Base-by-base conservation (phyloP, 768 basidiomycete genomes). In the Xerocomus brunneocitrinus region DNA sequence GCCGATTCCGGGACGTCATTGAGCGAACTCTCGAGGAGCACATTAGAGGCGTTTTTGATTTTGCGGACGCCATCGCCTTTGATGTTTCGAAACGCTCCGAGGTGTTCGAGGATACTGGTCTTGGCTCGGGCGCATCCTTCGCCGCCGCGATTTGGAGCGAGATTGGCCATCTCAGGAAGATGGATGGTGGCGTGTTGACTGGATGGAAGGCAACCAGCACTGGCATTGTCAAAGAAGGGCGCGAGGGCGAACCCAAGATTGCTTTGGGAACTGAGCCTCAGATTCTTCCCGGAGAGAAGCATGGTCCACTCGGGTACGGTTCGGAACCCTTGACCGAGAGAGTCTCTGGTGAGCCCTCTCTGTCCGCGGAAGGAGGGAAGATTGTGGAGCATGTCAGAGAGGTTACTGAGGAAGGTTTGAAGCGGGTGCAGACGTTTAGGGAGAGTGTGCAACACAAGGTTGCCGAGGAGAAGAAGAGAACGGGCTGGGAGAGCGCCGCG, bases 221-320 rank as follows among this genome's bases (percentile, higher is more conserved):
- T 0, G 87, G 87, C 0, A 55, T 89, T 7, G 70, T 89, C 46
- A 76, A 81, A 40, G 78, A 83, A 60, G 79, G 79, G 35, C 54
- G 57, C 0, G 53, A 55, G 14, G 67, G 62, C 3, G 65, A 68
- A 36, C 71, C 63, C 14, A 62, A 63, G 46, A 78, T 89, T 45
- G 87, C 86, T 0, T 70, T 89, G 71, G 87, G 87, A 2, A 83
- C 79, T 6, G 85, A 86, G 67, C 87, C 87, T 34, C 87, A 89
- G 73, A 80, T 89, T 31, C 66, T 89, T 28, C 68, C 78, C 27
- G 83, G 85, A 0, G 78, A 83, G 56, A 87, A 89, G 74, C 76
- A 72, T 3, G 87, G 87, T 0, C 87, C 87, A 0, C 61, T 82
- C 34, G 87, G 82, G 3, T 81, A 73, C 2, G 74, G 74, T 5